phyloP scores from a whole-genome alignment of 148 eudicot species.

The Rhododendron vialii region DNA sequence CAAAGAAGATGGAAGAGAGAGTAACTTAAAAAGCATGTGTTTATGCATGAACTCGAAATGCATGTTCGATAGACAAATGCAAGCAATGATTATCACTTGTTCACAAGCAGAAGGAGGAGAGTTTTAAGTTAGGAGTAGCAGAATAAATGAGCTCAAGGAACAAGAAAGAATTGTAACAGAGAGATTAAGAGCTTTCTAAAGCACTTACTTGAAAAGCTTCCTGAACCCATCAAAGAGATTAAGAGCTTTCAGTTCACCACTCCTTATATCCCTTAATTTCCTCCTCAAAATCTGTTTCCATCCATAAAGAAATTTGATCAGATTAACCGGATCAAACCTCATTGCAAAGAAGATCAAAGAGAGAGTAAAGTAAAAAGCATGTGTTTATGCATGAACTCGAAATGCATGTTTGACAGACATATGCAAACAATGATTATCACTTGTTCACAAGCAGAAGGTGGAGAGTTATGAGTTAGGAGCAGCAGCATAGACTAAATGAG shows the following conservation, averaged over 20 bases:
- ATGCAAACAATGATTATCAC: neutral
- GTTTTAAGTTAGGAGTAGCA: constrained; percentile 1
- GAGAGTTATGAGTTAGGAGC: neutral
- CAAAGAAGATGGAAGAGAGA: neutral
- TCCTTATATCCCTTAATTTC: constrained; percentile 73
- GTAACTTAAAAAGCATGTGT: neutral
- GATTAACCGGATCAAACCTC: constrained; percentile 7
- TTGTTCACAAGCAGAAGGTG: neutral
- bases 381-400: neutral
- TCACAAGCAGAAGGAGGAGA: neutral
- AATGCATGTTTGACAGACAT: neutral
- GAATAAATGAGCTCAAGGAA: neutral
- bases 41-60: neutral
- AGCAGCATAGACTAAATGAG: neutral
- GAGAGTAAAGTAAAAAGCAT: neutral
- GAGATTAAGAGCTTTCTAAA: neutral
- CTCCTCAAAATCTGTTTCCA: constrained; percentile 75
- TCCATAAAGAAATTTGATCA: constrained; percentile 7
- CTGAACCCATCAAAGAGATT: constrained; percentile 60
- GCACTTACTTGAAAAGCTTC: constrained; percentile 56
- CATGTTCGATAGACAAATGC: neutral
- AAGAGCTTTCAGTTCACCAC: constrained; percentile 82
- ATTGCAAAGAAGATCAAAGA: neutral
- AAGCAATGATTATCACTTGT: neutral
- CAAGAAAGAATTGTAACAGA: neutral